Percentiles rank a stretch among this genome's conserved stretches.
Evolutionary conservation across 1,139 yeast genomes (phyloP).

Genomic region (Geotrichum fermentans): DNA sequence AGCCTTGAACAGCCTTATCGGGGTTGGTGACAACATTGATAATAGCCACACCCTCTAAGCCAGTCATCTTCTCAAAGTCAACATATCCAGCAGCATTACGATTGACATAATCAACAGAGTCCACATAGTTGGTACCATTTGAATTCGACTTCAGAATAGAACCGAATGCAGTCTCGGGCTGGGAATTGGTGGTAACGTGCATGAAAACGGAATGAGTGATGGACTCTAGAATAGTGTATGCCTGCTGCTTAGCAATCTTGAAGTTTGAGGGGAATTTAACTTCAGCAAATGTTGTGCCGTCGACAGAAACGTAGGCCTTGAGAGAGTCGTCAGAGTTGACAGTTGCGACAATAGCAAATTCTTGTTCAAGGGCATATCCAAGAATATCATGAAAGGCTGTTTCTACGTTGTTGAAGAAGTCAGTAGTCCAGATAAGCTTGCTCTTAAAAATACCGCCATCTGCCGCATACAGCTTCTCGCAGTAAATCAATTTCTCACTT

Average conservation of each 20-base stretch:
- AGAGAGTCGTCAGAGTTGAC: constrained; percentile 46
- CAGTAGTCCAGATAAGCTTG: constrained; percentile 48
- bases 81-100: constrained; percentile 70
- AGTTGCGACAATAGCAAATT: constrained; percentile 66
- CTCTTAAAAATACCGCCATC: constrained; percentile 31
- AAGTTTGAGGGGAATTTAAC: constrained; percentile 75
- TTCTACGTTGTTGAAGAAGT: constrained; percentile 46
- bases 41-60: constrained; percentile 81
- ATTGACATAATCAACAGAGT: constrained; percentile 68
- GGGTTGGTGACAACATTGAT: constrained; percentile 64
- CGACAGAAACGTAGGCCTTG: constrained; percentile 69
- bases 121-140: constrained; percentile 90
- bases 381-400: constrained; percentile 49
- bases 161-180: constrained; percentile 60
- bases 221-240: constrained; percentile 80
- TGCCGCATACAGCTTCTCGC: constrained; percentile 45
- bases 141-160: constrained; percentile 84
- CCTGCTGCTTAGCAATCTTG: constrained; percentile 59
- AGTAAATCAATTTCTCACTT: constrained; percentile 54
- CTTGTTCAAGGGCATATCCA: constrained; percentile 63
- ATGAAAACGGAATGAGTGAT: constrained; percentile 69
- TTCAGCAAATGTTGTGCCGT: constrained; percentile 74
- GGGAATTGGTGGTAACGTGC: constrained; percentile 68
- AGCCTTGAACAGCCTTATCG: constrained; percentile 40
- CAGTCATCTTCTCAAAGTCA: constrained; percentile 81